Conservation (phyloP, 1,284 basidiomycete genomes). For the Trichosporon inkin region DNA sequence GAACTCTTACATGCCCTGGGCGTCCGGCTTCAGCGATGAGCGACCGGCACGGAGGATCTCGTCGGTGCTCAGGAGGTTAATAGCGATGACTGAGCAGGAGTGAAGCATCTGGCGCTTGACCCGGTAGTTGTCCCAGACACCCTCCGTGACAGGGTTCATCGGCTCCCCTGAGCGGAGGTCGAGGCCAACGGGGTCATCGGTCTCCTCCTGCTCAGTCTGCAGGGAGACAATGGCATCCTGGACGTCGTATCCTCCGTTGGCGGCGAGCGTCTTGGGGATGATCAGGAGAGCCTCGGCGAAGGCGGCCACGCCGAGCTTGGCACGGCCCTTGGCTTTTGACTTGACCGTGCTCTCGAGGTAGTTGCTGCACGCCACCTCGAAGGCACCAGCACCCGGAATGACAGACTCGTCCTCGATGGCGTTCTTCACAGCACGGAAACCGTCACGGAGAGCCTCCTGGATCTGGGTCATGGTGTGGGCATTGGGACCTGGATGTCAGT, state of each 20-base stretch:
- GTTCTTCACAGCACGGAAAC: constrained; percentile 94
- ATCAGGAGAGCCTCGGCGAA: constrained; percentile 92
- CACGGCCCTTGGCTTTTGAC: constrained; percentile 85
- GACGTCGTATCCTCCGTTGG: constrained; percentile 96
- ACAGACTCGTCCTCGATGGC: constrained; percentile 85
- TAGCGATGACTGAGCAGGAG: constrained; percentile 93
- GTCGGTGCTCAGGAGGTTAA: constrained; percentile 91
- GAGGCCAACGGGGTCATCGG: constrained; percentile 88
- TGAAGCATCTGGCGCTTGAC: constrained; percentile 99
- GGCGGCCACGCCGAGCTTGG: constrained; percentile 95
- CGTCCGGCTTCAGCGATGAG: constrained; percentile 57
- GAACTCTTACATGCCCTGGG: constrained; percentile 8
- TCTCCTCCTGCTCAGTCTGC: constrained; percentile 83
- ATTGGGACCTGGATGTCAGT: constrained; percentile 64
- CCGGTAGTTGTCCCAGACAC: constrained; percentile 98
- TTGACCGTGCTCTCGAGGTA: constrained; percentile 73
- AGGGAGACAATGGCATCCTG: constrained; percentile 89
- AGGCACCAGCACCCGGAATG: constrained; percentile 93
- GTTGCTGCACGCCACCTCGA: constrained; percentile 88
- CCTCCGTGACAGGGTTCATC: constrained; percentile 89
- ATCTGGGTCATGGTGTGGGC: constrained; percentile 94
- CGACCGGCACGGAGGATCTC: constrained; percentile 92
- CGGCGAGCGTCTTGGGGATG: constrained; percentile 93
- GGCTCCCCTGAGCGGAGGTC: constrained; percentile 93
- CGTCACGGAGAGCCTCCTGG: constrained; percentile 94